Base-by-base conservation (phyloP, 345 rosid genomes). In the Lepidium didymum region DNA sequence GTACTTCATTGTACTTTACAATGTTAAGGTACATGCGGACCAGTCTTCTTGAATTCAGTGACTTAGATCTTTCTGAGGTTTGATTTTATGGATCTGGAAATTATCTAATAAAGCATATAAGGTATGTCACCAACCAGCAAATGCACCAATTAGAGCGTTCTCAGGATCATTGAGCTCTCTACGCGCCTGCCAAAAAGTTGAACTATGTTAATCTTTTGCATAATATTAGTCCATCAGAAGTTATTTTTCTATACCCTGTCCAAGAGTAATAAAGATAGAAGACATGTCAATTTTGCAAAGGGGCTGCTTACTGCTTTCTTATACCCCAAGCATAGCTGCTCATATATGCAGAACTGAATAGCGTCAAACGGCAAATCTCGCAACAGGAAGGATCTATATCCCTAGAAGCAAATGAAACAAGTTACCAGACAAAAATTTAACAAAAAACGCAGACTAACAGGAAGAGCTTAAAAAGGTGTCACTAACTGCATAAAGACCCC, bases 291-390 rank as follows among this genome's bases (percentile, higher is more conserved):
- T 42, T 34, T 31, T 51, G 21, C 10, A 2, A 67, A 44, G 78
- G 75, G 68, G 58, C 83, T 83, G 58, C 84, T 83, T 84, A 88
- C 98, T 29, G 86, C 96, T 16, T 47, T 82, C 68, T 84, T 94
- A 76, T 91, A 94, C 40, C 95, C 96, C 65, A 94, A 73, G 60
- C 96, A 84, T 42, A 94, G 84, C 81, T 94, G 97, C 85, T 94
- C 97, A 37, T 94, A 94, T 72, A 91, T 81, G 79, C 97, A 94
- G 79, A 94, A 94, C 70, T 94, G 97, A 72, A 89, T 81, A 38
- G 96, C 99, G 79, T 94, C 99, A 81, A 94, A 94, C 19, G 96
- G 96, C 77, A 94, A 83, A 81, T 94, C 99, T 73, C 96, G 81
- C 81, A 94, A 55, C 36, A 91, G 68, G 70, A 91, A 91, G 6